Conservation (phyloP, 306 rosid genomes). For the Gleditsia sinensis region DNA sequence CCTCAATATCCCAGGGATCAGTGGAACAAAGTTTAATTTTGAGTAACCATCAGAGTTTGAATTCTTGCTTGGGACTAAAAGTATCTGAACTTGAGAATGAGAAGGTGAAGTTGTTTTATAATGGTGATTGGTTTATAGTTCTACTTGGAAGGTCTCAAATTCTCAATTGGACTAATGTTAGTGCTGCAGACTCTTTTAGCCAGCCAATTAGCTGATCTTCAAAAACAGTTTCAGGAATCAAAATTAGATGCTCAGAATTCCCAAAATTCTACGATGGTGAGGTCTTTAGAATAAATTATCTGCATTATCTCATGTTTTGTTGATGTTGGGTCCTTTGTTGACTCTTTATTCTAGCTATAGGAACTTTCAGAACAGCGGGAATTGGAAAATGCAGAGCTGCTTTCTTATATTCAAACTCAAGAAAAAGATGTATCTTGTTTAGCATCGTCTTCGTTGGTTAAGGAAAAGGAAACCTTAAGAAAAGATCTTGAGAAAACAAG, state of each 20-base stretch:
- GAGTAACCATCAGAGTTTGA: constrained; percentile 52
- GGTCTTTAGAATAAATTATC: constrained; percentile 35
- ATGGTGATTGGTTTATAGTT: constrained; percentile 14
- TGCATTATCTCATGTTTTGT: constrained; percentile 8
- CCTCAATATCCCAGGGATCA: constrained; percentile 42
- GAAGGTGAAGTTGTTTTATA: constrained; percentile 52
- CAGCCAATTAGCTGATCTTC: constrained; percentile 62
- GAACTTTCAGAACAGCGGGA: constrained; percentile 55
- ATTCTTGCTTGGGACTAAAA: constrained; percentile 56
- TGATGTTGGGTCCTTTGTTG: constrained; percentile 14
- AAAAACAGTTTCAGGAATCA: constrained; percentile 58
- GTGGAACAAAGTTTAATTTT: constrained; percentile 48
- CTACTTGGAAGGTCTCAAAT: constrained; percentile 25
- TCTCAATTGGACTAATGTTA: constrained; percentile 33
- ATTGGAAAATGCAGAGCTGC: constrained; percentile 60
- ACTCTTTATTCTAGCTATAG: constrained; percentile 56
- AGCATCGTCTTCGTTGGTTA: constrained; percentile 66
- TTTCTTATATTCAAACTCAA: constrained; percentile 62
- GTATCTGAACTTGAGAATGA: constrained; percentile 65
- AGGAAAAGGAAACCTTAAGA: constrained; percentile 76
- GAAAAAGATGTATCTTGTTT: constrained; percentile 66
- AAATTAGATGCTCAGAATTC: constrained; percentile 55
- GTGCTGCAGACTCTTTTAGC: constrained; percentile 57
- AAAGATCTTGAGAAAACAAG: constrained; percentile 82
- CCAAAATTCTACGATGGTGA: constrained; percentile 53